These are phyloP conservation scores for Penicillium polonicum DNA, from an alignment of 2,329 filamentous ascomycete species.

Conservation along the genomic window DNA sequence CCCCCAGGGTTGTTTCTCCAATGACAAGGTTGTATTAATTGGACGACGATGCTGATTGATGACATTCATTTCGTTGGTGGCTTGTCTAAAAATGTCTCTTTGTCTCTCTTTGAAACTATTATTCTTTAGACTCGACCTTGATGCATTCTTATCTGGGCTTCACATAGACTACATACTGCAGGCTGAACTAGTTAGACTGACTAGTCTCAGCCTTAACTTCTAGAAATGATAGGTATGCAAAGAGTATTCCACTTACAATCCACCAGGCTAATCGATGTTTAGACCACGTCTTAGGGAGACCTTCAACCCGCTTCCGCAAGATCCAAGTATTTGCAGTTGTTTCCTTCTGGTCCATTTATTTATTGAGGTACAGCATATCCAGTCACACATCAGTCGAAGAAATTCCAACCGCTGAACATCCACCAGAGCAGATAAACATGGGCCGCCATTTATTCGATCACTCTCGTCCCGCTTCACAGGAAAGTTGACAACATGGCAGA, in stretches of 20 bases:
- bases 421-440: constrained; percentile 76
- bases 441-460: constrained; percentile 71
- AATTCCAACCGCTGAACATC: not conserved
- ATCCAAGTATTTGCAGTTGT: constrained; percentile 90
- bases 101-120: not conserved
- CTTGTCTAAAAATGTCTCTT: not conserved
- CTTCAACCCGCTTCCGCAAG: constrained; percentile 86
- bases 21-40: not conserved
- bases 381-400: not conserved
- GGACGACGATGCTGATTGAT: not conserved
- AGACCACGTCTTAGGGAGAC: constrained; percentile 90
- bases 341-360: constrained; percentile 84
- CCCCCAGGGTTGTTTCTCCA: not conserved
- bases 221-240: constrained; percentile 35
- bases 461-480: constrained; percentile 70
- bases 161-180: constrained; percentile 3
- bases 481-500: constrained; percentile 84
- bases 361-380: constrained; percentile 62
- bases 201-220: not conserved
- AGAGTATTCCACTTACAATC: not conserved
- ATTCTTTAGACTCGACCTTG: not conserved
- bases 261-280: constrained; percentile 5
- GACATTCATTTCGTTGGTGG: not conserved
- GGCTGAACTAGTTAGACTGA: not conserved
- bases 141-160: not conserved